Evolutionary conservation across 805 yeast genomes (phyloP), one percentile per base, ranked within the genome.

Genomic region (Pichia cabralensis): DNA sequence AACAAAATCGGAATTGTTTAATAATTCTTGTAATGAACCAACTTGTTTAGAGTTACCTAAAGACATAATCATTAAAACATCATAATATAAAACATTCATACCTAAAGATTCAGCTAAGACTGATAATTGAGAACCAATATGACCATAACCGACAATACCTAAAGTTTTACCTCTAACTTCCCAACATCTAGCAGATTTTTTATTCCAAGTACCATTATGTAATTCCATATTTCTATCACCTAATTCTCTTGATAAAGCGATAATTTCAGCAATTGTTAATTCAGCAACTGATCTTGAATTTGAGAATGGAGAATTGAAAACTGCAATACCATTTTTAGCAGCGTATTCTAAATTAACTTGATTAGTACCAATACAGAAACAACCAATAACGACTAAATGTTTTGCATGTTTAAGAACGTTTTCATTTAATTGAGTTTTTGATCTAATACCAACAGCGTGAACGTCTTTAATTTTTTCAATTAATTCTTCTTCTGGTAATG

Each of bases 291-390:
- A 86, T 66, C 98, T 80, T 24, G 97, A 89, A 70, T 92, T 92
- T 46, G 96, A 86, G 67, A 92, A 92, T 33, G 98, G 98, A 22
- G 98, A 47, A 42, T 56, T 56, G 79, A 92, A 92, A 17, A 92
- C 98, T 30, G 96, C 88, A 58, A 89, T 74, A 65, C 98, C 98
- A 32, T 74, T 71, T 52, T 79, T 74, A 44, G 97, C 96, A 38
- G 98, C 98, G 50, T 57, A 82, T 48, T 82, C 83, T 44, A 88
- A 70, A 59, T 92, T 94, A 36, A 92, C 98, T 66, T 92, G 98
- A 67, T 92, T 92, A 42, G 97, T 92, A 53, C 98, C 98, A 49
- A 92, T 92, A 71, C 98, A 92, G 81, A 92, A 92, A 67, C 98
- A 92, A 38, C 98, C 98, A 61, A 92, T 68, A 22, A 75, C 88